phyloP scores from a whole-genome alignment of 129 eudicot genomes.

The Saussurea involucrata region DNA sequence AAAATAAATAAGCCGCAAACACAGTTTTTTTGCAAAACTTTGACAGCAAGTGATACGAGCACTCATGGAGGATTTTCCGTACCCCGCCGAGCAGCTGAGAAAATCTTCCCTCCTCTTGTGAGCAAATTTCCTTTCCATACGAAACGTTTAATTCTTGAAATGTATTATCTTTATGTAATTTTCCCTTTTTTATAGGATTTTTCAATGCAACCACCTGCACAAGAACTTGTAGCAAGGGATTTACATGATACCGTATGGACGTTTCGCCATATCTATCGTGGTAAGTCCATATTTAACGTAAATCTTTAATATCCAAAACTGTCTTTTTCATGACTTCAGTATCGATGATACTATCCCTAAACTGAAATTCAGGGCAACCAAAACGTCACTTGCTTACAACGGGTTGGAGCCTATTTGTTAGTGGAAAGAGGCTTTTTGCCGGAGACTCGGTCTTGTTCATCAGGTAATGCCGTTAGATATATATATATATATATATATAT shows the following conservation, averaged over 20 bases:
- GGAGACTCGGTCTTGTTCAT: constrained; percentile 96
- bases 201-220: constrained; percentile 97
- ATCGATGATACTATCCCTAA: background rate
- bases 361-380: constrained; percentile 73
- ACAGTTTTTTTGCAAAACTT: constrained; percentile 87
- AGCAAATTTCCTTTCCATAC: background rate
- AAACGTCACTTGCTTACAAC: constrained; percentile 97
- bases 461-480: constrained; percentile 40
- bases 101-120: constrained; percentile 88
- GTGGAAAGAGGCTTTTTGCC: constrained; percentile 91
- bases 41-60: constrained; percentile 99
- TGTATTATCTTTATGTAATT: background rate
- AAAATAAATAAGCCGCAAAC: constrained; percentile 84
- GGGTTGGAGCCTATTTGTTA: constrained; percentile 96
- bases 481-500: no score
- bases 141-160: background rate
- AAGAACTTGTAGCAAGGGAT: constrained; percentile 86
- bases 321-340: background rate
- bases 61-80: constrained; percentile 99
- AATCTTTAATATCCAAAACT: background rate
- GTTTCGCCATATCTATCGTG: constrained; percentile 95
- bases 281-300: constrained; percentile 37
- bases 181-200: constrained; percentile 53
- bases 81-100: constrained; percentile 98
- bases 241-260: constrained; percentile 86